phyloP scores from a whole-genome alignment of 2,329 filamentous ascomycete species.

The Monilinia aucupariae region DNA sequence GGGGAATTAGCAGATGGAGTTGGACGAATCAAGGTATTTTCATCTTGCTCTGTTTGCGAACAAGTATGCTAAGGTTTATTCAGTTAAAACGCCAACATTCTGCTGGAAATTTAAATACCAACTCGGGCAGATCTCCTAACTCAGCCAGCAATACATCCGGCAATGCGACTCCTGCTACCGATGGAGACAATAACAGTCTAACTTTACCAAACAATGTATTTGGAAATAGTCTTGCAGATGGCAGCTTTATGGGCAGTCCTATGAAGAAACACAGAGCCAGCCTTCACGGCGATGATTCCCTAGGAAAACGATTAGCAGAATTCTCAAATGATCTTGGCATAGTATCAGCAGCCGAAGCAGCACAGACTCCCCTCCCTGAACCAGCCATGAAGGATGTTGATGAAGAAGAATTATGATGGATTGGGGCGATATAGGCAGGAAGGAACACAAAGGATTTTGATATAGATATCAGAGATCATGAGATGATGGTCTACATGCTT shows the following conservation, averaged over 20 bases:
- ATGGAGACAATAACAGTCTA: slow-evolving; percentile 31
- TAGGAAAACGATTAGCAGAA: slow-evolving; percentile 29
- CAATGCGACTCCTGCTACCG: slow-evolving; percentile 41
- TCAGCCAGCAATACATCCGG: slow-evolving; percentile 41
- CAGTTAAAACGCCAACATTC: slow-evolving; percentile 80
- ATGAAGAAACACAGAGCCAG: slow-evolving; percentile 71
- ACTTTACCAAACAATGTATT: slow-evolving; percentile 37
- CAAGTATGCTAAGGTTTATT: neutral
- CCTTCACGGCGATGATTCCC: slow-evolving; percentile 43
- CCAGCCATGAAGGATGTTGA: slow-evolving; percentile 23
- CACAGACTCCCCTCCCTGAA: slow-evolving; percentile 27
- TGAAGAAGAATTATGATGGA: slow-evolving; percentile 33
- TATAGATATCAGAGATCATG: slow-evolving; percentile 10
- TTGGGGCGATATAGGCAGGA: neutral
- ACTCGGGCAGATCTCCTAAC: slow-evolving; percentile 43
- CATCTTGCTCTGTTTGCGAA: neutral
- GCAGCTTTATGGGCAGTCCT: slow-evolving; percentile 58
- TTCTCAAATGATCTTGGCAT: slow-evolving; percentile 27
- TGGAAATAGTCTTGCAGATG: slow-evolving; percentile 42
- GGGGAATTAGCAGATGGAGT: slow-evolving; percentile 76
- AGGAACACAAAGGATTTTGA: slow-evolving; percentile 7
- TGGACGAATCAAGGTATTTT: slow-evolving; percentile 69
- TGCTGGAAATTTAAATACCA: slow-evolving; percentile 55
- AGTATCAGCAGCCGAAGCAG: slow-evolving; percentile 32
- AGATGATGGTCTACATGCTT: neutral